Evolutionary conservation across 2,329 filamentous ascomycete genomes (phyloP).

Genomic region (Fusarium buxicola): DNA sequence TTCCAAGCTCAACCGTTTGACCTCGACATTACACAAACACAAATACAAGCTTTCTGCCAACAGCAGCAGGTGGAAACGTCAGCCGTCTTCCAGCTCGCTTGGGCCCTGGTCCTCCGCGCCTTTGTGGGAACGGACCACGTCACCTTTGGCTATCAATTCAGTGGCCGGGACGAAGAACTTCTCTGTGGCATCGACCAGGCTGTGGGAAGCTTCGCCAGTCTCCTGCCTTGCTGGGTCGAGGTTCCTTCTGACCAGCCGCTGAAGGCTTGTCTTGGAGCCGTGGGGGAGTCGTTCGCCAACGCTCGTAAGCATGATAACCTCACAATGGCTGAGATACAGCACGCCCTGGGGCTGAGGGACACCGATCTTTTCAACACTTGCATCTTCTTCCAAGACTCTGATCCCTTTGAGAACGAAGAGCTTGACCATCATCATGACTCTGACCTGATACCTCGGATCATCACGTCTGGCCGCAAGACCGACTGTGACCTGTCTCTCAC

Average conservation of each 20-base stretch:
- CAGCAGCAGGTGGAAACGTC: constrained; percentile 57
- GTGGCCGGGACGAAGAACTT: constrained; percentile 58
- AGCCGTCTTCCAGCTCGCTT: constrained; percentile 67
- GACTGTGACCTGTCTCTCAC: constrained; percentile 62
- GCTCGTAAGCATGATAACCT: constrained; percentile 56
- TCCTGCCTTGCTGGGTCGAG: constrained; percentile 51
- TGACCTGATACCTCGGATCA: neutral
- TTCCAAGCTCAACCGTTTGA: constrained; percentile 54
- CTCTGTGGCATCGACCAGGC: constrained; percentile 55
- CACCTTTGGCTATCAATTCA: constrained; percentile 65
- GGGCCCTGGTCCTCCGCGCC: constrained; percentile 67
- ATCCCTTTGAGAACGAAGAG: constrained; percentile 8
- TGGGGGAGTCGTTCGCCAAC: constrained; percentile 46
- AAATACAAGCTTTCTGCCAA: constrained; percentile 58
- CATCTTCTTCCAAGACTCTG: constrained; percentile 60
- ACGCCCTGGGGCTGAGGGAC: constrained; percentile 57
- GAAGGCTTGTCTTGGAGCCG: constrained; percentile 47
- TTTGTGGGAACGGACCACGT: constrained; percentile 65
- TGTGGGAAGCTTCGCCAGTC: constrained; percentile 61
- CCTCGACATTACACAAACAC: constrained; percentile 54
- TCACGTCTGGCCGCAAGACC: constrained; percentile 51
- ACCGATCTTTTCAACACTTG: constrained; percentile 63
- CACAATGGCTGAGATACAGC: constrained; percentile 59
- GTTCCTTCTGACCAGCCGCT: constrained; percentile 50
- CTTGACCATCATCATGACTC: neutral